Conservation (phyloP, 352 stramenopile genomes). For the Phytopythium vexans region DNA sequence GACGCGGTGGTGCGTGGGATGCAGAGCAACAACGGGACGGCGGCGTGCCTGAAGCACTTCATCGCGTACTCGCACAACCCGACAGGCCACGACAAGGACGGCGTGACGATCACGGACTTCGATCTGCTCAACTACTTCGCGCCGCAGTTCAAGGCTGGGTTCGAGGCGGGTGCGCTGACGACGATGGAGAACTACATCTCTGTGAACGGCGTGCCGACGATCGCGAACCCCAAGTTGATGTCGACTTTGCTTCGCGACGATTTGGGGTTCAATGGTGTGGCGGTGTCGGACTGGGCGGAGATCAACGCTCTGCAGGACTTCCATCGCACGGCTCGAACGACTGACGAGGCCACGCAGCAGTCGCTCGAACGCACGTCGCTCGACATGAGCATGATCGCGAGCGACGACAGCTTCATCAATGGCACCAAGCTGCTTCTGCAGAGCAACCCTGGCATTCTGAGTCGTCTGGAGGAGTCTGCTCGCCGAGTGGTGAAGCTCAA, state of each 20-base stretch:
- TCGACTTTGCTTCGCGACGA: conserved; percentile 66
- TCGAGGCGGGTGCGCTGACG: conserved; percentile 69
- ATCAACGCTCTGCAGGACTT: conserved; percentile 80
- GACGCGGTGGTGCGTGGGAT: too few species aligned
- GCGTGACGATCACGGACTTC: conserved; percentile 60
- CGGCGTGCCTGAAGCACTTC: too few species aligned
- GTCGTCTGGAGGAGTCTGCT: conserved; percentile 35
- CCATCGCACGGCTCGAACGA: conserved; percentile 34
- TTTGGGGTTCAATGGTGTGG: conserved; percentile 73
- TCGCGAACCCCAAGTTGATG: conserved; percentile 69
- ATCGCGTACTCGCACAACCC: conserved; percentile 74
- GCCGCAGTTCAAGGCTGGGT: conserved; percentile 67
- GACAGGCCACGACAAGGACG: conserved; percentile 71
- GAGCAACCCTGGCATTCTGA: conserved; percentile 8
- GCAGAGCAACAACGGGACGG: too few species aligned
- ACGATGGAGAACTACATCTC: conserved; percentile 93
- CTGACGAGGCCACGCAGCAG: conserved; percentile 45
- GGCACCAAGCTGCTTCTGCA: conserved; percentile 1
- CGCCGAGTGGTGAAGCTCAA: conserved; percentile 57
- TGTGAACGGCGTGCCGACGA: conserved; percentile 85
- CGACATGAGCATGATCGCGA: too few species aligned
- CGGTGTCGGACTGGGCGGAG: conserved; percentile 90
- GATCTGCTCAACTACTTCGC: conserved; percentile 79
- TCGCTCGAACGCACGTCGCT: too few species aligned
- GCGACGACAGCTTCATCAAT: too few species aligned